phyloP scores from a whole-genome alignment of 192 early-diverging fungal genomes.

The Coemansia sp. region DNA sequence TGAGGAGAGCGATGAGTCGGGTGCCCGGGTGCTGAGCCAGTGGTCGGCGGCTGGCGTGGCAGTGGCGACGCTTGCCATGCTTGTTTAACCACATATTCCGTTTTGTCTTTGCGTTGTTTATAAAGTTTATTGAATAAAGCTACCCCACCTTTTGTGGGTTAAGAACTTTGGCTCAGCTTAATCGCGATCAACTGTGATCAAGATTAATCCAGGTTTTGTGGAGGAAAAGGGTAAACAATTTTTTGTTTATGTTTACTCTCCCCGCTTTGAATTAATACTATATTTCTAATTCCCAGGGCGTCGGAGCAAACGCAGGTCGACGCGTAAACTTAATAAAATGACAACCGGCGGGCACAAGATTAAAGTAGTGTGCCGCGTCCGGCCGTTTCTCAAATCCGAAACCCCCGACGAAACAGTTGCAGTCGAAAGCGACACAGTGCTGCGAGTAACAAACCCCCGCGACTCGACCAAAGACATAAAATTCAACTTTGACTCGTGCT shows the following conservation, averaged over 20 bases:
- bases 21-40: background rate
- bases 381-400: constrained; percentile 61
- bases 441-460: constrained; percentile 59
- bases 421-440: constrained; percentile 37
- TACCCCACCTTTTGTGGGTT: background rate
- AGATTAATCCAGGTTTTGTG: too few species aligned
- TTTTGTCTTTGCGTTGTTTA: background rate
- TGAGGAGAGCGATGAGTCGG: background rate
- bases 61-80: background rate
- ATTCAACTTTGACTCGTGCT: constrained; percentile 58
- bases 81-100: background rate
- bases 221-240: too few species aligned
- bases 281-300: background rate
- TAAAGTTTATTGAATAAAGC: background rate
- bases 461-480: constrained; percentile 53
- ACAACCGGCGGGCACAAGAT: constrained; percentile 45
- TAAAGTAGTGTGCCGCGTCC: constrained; percentile 61
- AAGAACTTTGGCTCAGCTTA: too few species aligned
- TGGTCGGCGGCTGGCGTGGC: background rate
- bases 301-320: too few species aligned
- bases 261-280: too few species aligned
- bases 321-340: constrained; percentile 14
- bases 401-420: constrained; percentile 50
- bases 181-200: too few species aligned
- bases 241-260: too few species aligned